Evolutionary conservation across 108 stramenopile genomes (phyloP), one percentile per base, ranked within the genome.

Genomic region (Ochromonas danica): DNA sequence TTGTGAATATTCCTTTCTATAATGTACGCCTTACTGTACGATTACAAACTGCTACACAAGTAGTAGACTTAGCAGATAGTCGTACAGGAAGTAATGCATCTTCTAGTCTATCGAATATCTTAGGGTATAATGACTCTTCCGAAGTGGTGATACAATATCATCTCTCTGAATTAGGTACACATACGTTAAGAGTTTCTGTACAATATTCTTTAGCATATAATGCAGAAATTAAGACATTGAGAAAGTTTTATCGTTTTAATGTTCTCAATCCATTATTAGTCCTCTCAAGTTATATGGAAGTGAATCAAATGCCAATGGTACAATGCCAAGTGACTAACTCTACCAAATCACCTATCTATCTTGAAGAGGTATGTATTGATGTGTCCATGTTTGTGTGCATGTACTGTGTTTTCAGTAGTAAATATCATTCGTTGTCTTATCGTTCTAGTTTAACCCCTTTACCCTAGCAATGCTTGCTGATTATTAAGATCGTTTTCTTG

Each of bases 231-330:
- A 75, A 75, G 38, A 33, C 72, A 28, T 10, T 75, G 43, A 38
- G 72, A 27, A 75, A 75, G 72, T 75, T 75, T 36, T 75, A 75
- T 41, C 43, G 72, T 30, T 75, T 75, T 36, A 75, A 75, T 75
- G 72, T 75, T 14, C 38, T 75, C 14, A 3, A 33, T 6, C 72
- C 72, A 3, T 33, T 75, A 3, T 6, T 60, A 41, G 3, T 75
- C 10, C 17, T 75, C 14, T 75, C 72, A 31, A 75, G n/a, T 42
- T 75, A 14, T 41, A 28, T 28, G n/a, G 72, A 75, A 45, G 22
- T 75, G 10, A 33, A 75, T 36, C n/a, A 75, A 6, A 75, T 35
- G 72, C 51, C 43, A 31, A 75, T 75, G 72, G 72, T 75, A 25
- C 72, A 75, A 60, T 75, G 72, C 72, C 72, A 75, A 60, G 35